Evolutionary conservation across 2,329 filamentous ascomycete genomes (phyloP).

Genomic region (Cordyceps fumosorosea): DNA sequence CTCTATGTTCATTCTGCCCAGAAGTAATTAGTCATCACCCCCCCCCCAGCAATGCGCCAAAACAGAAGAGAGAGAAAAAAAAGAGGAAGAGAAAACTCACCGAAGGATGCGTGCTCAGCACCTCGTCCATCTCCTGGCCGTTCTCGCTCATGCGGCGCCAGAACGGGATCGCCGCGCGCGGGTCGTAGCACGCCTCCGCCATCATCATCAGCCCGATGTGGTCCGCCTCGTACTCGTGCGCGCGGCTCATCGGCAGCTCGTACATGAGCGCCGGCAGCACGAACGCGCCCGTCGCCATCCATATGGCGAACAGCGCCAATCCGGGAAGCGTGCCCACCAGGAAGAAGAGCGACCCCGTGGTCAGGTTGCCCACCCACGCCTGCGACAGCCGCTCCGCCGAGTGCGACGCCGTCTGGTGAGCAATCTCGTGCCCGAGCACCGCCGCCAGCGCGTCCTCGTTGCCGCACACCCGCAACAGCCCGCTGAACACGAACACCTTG

Average conservation of each 20-base stretch:
- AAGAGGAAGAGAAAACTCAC: constrained; percentile 33
- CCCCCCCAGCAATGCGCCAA: neutral
- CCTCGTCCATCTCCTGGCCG: constrained; percentile 45
- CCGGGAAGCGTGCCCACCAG: constrained; percentile 39
- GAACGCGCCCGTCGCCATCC: constrained; percentile 37
- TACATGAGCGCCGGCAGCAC: constrained; percentile 57
- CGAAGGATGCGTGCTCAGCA: constrained; percentile 71
- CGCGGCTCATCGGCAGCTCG: constrained; percentile 58
- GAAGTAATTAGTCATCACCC: neutral
- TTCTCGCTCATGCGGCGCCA: constrained; percentile 60
- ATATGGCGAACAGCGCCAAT: constrained; percentile 30
- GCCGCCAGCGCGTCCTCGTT: constrained; percentile 66
- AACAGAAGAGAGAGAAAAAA: neutral
- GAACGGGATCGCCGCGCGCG: constrained; percentile 57
- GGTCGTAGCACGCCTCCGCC: constrained; percentile 72
- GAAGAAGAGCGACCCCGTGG: constrained; percentile 43
- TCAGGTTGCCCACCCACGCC: constrained; percentile 44
- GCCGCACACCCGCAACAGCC: constrained; percentile 60
- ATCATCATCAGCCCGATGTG: constrained; percentile 80
- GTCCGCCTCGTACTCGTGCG: constrained; percentile 72
- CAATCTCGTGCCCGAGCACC: constrained; percentile 73
- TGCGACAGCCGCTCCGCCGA: constrained; percentile 56
- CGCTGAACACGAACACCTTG: constrained; percentile 74
- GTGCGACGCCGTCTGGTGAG: constrained; percentile 67
- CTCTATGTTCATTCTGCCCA: constrained; percentile 50